Conservation (phyloP, 768 basidiomycete species). For the Kwoniella pini region DNA sequence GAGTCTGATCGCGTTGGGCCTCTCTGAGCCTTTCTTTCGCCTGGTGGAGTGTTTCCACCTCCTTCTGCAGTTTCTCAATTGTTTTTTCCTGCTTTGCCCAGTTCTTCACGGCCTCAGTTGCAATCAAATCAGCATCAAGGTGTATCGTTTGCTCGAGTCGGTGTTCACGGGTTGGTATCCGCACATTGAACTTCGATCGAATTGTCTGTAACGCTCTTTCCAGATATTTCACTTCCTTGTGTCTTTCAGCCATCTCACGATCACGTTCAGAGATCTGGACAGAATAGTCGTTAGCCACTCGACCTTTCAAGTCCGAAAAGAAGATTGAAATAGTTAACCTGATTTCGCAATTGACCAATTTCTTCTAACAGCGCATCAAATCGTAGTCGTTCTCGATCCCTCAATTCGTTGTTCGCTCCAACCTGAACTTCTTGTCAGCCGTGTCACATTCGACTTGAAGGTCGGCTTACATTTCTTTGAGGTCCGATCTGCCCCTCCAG, state of each 20-base stretch:
- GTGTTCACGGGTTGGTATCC: conserved; percentile 31
- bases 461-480: conserved; percentile 39
- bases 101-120: conserved; percentile 68
- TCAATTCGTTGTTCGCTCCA: background rate
- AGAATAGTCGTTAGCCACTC: background rate
- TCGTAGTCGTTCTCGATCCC: conserved; percentile 11
- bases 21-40: conserved; percentile 56
- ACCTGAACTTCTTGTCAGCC: background rate
- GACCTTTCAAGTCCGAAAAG: too few species aligned
- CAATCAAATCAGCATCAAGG: conserved; percentile 57
- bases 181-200: conserved; percentile 72
- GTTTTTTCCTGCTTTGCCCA: conserved; percentile 70
- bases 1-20: too few species aligned
- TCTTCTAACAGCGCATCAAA: conserved; percentile 53
- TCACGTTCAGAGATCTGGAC: background rate
- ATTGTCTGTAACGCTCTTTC: conserved; percentile 86
- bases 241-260: background rate
- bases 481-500: conserved; percentile 62
- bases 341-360: background rate
- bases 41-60: conserved; percentile 46
- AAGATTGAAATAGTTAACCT: background rate
- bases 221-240: conserved; percentile 71
- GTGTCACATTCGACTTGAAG: background rate
- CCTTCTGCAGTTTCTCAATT: conserved; percentile 59
- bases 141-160: background rate